Evolutionary conservation across 2,329 filamentous ascomycete genomes (phyloP), one percentile per base, ranked within the genome.

Genomic region (Neopestalotiopsis sp.): DNA sequence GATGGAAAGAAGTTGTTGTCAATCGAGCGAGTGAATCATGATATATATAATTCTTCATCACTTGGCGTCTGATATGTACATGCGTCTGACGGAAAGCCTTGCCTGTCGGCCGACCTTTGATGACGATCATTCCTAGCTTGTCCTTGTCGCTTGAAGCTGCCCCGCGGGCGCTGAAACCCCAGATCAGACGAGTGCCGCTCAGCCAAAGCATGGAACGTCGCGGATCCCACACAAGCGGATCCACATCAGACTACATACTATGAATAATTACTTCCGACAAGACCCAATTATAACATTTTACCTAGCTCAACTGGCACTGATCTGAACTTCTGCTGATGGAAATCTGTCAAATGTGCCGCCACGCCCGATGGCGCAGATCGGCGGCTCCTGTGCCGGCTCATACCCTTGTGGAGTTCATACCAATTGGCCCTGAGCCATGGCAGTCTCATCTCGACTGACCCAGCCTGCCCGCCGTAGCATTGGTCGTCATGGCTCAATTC

Each of bases 121-220:
- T 24, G 63, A 66, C n/a, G 49, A 56, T 56, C 42, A 49, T 34
- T 30, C 13, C 63, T 28, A 28, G 14, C n/a, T 28, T 20, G 49
- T 9, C 12, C 9, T 24, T 66, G 45, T n/a, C 63, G 40, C 38
- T 65, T 63, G 62, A 45, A 34, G 7, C 28, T 32, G 28, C 34
- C 38, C 45, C 63, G 63, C 28, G 63, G 24, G 42, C 13, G 63
- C 61, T 64, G 61, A 64, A 66, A 66, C 42, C 49, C 63, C 34
- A 24, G 63, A 66, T 66, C 63, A 66, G 63, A 66, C 45, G 42
- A 32, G 34, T 28, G n/a, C 42, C 7, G 45, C 20, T 58, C 49
- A 66, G 63, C 34, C 63, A 66, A 66, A 56, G 45, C 63, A 66
- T 49, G 30, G 40, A n/a, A 49, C 63, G 63, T 66, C 63, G 63